Base-by-base conservation (phyloP, 768 basidiomycete species). In the Candolleomyces aberdarensis region DNA sequence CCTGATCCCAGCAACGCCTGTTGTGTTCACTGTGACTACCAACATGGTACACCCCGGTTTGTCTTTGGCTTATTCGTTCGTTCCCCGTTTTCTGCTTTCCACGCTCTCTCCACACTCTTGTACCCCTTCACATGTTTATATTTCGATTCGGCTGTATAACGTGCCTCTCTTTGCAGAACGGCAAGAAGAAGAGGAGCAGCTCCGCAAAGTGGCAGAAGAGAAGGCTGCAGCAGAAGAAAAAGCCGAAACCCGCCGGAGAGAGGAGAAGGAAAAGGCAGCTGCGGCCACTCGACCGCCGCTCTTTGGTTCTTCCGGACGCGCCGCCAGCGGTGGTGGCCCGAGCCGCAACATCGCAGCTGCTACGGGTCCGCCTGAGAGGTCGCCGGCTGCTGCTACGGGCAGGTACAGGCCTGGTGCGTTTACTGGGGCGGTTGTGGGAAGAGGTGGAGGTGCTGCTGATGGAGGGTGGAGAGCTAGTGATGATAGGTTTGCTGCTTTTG, bases 401-500 rank as follows among this genome's bases (percentile, higher is more conserved):
- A 85, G 79, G 68, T 81, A 76, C 71, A 75, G 78, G 14, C 81
- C 81, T 58, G 79, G 78, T 11, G 69, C 75, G 5, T 70, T 74
- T 1, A 69, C 69, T 22, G 76, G 74, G 48, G 79, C 78, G 26
- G 1, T 3, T 3, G 26, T 1, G 26, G 26, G 26, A 1, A 26
- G 26, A 26, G 26, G 26, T 26, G 19, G 36, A 36, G 36, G 3
- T 36, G 49, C 7, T 13, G 66, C 70, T 4, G 72, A 76, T 46
- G 81, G 82, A 11, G 80, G 80, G 20, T 92, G 89, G 90, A 78
- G 90, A 59, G 80, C 79, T 10, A 80, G 87, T 46, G 78, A 84
- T 3, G 90, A 92, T 66, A 89, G 91, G 3, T 91, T 91, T 80
- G 84, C 87, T 72, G 78, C 84, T 26, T 85, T 88, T 41, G 48